Evolutionary conservation across 2,329 filamentous ascomycete genomes (phyloP), one percentile per base, ranked within the genome.

Genomic region (Eutypella sp.): DNA sequence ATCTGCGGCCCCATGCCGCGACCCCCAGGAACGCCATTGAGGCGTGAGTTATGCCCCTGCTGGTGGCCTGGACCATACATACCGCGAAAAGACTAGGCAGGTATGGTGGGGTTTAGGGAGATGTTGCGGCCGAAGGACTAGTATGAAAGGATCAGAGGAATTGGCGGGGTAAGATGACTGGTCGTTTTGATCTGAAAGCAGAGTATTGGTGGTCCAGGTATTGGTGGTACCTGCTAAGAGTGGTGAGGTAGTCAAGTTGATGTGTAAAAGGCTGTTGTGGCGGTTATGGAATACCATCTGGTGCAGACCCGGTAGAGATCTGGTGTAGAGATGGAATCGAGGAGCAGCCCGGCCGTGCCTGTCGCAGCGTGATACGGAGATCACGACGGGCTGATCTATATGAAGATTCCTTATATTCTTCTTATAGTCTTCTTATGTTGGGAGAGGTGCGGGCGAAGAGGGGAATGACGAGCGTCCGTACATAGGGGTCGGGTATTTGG

Each of bases 21-120:
- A 53, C 81, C 78, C 52, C 73, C 75, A 23, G 78, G 77, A 52
- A 81, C 81, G 58, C 84, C 85, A 69, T 89, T 90, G 67, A 89
- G 78, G 69, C 87, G 83, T 69, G 79, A 79, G 71, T 84, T 84
- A 65, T 89, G 86, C 65, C 82, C 81, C 70, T 84, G 82, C 64
- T 87, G 82, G 64, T 79, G 82, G 63, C 75, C 76, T 67, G 87
- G 83, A 62, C 81, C 82, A 74, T 85, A 90, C 86, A 90, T 90
- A 65, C 76, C 75, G 69, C 64, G 67, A 38, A 43, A 40, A 45
- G 36, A 15, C 36, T 44, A 37, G 23, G 20, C 42, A 44, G 38
- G 20, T 39, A 45, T 34, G 42, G 22, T 44, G 27, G 42, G 29
- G 18, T 27, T 20, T 29, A 19, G 24, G 38, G 42, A 49, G 18